Percentiles rank a stretch among this genome's conserved stretches.
phyloP scores from a whole-genome alignment of 768 basidiomycete genomes.

The Rhodotorula taiwanensis region DNA sequence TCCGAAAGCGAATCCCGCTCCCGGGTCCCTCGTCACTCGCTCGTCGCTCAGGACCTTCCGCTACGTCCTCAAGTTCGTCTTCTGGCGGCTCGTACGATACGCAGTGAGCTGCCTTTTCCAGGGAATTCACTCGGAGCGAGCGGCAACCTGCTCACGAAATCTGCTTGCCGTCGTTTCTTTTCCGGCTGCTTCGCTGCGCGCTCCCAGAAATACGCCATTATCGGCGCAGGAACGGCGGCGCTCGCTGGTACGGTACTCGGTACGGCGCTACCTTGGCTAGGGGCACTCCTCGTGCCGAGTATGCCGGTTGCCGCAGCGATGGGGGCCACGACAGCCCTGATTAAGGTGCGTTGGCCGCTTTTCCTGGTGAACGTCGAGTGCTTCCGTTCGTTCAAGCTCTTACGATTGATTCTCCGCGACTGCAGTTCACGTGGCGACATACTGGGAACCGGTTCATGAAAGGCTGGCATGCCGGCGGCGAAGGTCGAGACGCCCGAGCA shows the following conservation, averaged over 20 bases:
- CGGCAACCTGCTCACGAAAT: background rate
- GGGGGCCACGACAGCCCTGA: slow-evolving; percentile 17
- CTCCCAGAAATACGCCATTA: slow-evolving; percentile 27
- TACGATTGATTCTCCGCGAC: accelerated
- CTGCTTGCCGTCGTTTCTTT: too few relatives aligned
- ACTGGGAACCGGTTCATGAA: slow-evolving; percentile 29
- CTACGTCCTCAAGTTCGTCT: slow-evolving; percentile 22
- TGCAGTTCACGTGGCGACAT: slow-evolving; percentile 29
- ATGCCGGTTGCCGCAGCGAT: slow-evolving; percentile 23
- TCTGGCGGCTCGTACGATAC: slow-evolving; percentile 30
- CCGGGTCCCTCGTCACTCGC: slow-evolving; percentile 18
- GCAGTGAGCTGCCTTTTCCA: slow-evolving; percentile 4
- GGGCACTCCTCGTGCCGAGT: slow-evolving; percentile 19
- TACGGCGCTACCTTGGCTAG: slow-evolving; percentile 22
- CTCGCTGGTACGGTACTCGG: slow-evolving; percentile 23
- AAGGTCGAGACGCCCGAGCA: slow-evolving; percentile 12
- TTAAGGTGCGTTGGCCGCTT: slow-evolving; percentile 13
- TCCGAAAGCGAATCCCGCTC: background rate
- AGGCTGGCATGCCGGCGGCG: slow-evolving; percentile 14
- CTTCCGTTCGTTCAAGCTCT: too few relatives aligned
- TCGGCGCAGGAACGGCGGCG: slow-evolving; percentile 20
- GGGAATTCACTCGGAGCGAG: background rate
- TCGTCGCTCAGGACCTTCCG: slow-evolving; percentile 16
- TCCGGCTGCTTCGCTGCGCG: background rate
- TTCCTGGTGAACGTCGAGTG: too few relatives aligned